Evolutionary conservation across 306 rosid genomes (phyloP).

Genomic region (Begonia peltatifolia): DNA sequence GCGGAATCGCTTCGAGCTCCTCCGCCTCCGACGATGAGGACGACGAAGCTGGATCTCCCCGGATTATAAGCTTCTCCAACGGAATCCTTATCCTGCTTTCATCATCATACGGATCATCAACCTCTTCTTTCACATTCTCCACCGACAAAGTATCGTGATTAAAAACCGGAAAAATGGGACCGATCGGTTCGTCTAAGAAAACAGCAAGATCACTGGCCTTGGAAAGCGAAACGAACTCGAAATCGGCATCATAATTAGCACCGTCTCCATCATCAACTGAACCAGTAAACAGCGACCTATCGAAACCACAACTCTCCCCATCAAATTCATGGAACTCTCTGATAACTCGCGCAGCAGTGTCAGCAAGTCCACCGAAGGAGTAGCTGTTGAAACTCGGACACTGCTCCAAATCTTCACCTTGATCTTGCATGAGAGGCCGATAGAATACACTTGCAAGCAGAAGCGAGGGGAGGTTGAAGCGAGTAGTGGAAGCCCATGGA

Average conservation of each 20-base stretch:
- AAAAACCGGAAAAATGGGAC: conserved; percentile 51
- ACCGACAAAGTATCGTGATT: conserved; percentile 28
- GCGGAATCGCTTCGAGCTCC: conserved; percentile 37
- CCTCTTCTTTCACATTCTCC: neutral
- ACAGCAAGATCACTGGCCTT: conserved; percentile 14
- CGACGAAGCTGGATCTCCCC: conserved; percentile 14
- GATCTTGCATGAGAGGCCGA: too few species aligned
- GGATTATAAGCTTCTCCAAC: conserved; percentile 7
- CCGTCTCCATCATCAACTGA: neutral
- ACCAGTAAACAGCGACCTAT: neutral
- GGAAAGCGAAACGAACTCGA: conserved; percentile 52
- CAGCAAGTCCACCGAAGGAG: conserved; percentile 8
- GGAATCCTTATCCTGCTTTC: conserved; percentile 6
- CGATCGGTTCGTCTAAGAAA: conserved; percentile 11
- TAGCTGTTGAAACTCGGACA: conserved; percentile 7
- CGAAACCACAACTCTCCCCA: neutral
- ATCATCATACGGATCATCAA: neutral
- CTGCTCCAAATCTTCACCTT: conserved; percentile 3
- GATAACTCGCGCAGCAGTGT: conserved; percentile 20
- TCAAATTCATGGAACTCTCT: conserved; percentile 8
- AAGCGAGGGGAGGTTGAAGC: too few species aligned
- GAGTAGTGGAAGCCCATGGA: too few species aligned
- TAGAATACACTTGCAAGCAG: too few species aligned
- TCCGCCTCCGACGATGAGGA: conserved; percentile 33
- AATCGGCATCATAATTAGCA: conserved; percentile 13